Conservation (phyloP, 2,329 filamentous ascomycete species). For the Ophiostoma tasmaniense region DNA sequence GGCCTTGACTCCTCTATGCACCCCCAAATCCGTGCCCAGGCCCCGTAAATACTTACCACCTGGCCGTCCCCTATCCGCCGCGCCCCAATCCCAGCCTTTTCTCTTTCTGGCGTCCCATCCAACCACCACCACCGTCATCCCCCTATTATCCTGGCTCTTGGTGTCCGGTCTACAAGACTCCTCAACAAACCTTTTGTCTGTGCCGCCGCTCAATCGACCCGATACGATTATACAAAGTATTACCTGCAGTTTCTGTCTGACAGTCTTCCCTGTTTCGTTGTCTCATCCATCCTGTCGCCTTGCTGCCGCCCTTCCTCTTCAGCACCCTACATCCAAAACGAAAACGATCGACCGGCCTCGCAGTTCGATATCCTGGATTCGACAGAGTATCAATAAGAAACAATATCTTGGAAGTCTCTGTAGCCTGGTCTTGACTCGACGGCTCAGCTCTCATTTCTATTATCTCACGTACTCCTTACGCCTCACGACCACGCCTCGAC, state of each 20-base stretch:
- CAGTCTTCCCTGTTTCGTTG: background rate
- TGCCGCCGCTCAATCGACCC: background rate
- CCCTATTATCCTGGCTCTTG: conserved; percentile 12
- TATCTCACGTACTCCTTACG: background rate
- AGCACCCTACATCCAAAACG: background rate
- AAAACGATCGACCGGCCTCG: background rate
- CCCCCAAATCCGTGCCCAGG: too few relatives aligned
- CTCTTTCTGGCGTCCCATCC: conserved; percentile 13
- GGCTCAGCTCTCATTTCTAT: background rate
- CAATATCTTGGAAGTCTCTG: background rate
- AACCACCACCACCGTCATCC: conserved; percentile 14
- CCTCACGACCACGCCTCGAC: background rate
- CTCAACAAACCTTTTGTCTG: background rate
- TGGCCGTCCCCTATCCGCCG: background rate
- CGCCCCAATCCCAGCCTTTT: conserved; percentile 14
- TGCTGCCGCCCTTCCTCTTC: background rate
- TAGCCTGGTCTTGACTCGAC: background rate
- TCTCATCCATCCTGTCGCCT: background rate
- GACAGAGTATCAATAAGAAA: too few relatives aligned
- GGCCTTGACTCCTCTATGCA: too few relatives aligned
- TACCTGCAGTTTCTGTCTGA: background rate
- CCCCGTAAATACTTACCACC: too few relatives aligned
- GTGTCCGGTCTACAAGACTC: background rate
- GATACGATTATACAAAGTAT: background rate
- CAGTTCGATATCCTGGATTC: background rate